These are phyloP conservation scores for Aspergillus pseudoglaucus DNA, from an alignment of 2,329 filamentous ascomycete species.

Conservation along the genomic window DNA sequence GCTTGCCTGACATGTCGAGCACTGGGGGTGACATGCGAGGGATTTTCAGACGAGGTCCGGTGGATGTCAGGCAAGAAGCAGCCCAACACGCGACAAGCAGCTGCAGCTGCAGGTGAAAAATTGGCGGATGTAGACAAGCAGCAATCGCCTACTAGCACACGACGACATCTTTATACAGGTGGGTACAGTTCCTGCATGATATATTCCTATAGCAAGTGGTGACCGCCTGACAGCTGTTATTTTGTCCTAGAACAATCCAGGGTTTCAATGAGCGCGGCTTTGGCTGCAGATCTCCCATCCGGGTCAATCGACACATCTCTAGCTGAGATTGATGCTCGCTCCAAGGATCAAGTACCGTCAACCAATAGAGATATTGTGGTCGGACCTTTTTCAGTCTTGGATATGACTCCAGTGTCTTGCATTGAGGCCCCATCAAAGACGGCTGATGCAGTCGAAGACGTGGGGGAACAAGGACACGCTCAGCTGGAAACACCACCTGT, in stretches of 20 bases:
- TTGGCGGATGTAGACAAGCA: neutral
- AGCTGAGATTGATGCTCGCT: constrained; percentile 24
- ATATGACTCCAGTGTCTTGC: constrained; percentile 11
- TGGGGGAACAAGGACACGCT: neutral
- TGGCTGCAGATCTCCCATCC: constrained; percentile 18
- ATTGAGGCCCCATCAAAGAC: neutral
- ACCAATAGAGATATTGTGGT: constrained; percentile 17
- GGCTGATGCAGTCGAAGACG: neutral
- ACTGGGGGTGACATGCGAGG: constrained; percentile 23
- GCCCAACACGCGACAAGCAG: neutral
- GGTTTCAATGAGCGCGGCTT: constrained; percentile 25
- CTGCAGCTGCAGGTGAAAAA: neutral
- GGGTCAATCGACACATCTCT: constrained; percentile 28
- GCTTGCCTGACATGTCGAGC: constrained; percentile 25
- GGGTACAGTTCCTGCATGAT: neutral
- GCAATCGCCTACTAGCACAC: constrained; percentile 7
- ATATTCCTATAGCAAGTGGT: neutral
- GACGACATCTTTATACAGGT: constrained; percentile 29
- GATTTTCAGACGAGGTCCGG: constrained; percentile 23
- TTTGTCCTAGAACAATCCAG: constrained; percentile 18
- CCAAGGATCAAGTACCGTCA: constrained; percentile 14
- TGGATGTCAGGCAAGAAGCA: constrained; percentile 19
- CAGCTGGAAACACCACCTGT: neutral
- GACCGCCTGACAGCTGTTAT: neutral
- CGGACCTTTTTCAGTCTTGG: constrained; percentile 26